Base-by-base conservation (phyloP, 371 early-diverging fungal genomes). In the Mortierella sp. region DNA sequence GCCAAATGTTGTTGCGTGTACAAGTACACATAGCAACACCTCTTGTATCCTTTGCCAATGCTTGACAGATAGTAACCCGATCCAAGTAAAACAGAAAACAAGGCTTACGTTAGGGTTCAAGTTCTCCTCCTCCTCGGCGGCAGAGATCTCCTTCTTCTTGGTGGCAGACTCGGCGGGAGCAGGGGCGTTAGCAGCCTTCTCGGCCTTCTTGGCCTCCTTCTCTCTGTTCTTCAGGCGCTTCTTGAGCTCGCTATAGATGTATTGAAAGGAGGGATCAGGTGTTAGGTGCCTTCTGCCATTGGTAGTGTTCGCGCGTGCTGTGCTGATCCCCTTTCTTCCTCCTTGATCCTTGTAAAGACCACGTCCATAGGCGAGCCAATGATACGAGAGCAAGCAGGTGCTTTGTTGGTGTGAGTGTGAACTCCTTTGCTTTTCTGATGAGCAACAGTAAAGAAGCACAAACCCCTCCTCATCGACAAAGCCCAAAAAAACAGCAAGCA, bases 151-250 rank as follows among this genome's bases (percentile, higher is more conserved):
- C 87, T 94, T 92, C 76, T 82, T 88, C 75, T 87, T 88, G 31
- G 80, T 79, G 24, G 82, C 83, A 64, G 91, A 72, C 19, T 40
- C 88, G 74, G 90, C 88, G 51, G 93, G 88, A 61, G 92, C 90
- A 48, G 92, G 88, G 53, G 94, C 92, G 34, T 89, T 83, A 11
- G 93, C 93, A 46, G 90, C 89, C 89, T 92, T 93, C 74, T 85
- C 90, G 3, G 93, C 93, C 95, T 95, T 96, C 81, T 93, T 90
- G 78, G 95, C 95, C 53, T 96, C 96, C 91, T 93, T 95, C 79
- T 95, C 94, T 71, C 99, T 92, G 85, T 93, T 93, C 95, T 98
- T 98, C 51, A 88, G 83, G 74, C 98, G 93, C 89, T 96, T 92
- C 95, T 99, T 99, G 88, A 98, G 89, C 90, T 99, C 99, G 78